These are phyloP conservation scores for Dispira parvispora DNA, from an alignment of 192 early-diverging fungal genomes.

Conservation along the genomic window DNA sequence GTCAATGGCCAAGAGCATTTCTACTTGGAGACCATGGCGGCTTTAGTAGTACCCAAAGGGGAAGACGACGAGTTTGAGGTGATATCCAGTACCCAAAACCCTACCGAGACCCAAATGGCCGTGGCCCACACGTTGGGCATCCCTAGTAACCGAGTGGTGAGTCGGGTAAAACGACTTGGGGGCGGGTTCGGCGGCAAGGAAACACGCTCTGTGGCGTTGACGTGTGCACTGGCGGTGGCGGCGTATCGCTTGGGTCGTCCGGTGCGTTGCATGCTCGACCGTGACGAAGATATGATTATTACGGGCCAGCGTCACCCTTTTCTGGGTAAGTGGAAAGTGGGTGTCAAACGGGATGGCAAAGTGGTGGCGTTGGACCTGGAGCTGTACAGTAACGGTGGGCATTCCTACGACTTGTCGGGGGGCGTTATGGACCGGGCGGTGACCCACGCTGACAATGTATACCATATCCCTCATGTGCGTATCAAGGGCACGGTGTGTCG, in stretches of 20 bases:
- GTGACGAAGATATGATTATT: slow-evolving; percentile 71
- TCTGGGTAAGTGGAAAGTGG: slow-evolving; percentile 59
- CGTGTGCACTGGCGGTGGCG: slow-evolving; percentile 47
- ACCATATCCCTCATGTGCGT: slow-evolving; percentile 51
- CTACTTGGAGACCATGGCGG: slow-evolving; percentile 66
- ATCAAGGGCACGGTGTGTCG: slow-evolving; percentile 53
- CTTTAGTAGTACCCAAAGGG: slow-evolving; percentile 45
- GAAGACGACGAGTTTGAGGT: slow-evolving; percentile 71
- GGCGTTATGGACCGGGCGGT: slow-evolving; percentile 59
- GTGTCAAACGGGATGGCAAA: slow-evolving; percentile 46
- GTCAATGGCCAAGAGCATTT: slow-evolving; percentile 66
- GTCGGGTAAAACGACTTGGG: slow-evolving; percentile 69
- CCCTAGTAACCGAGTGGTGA: slow-evolving; percentile 45
- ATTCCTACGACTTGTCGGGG: slow-evolving; percentile 43
- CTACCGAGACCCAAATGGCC: slow-evolving; percentile 50
- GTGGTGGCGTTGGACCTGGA: slow-evolving; percentile 41
- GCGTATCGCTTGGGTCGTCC: slow-evolving; percentile 44
- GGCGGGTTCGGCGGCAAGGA: slow-evolving; percentile 80
- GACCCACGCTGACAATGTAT: slow-evolving; percentile 63
- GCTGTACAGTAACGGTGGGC: slow-evolving; percentile 44
- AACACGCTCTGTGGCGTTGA: slow-evolving; percentile 43
- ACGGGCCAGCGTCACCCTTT: slow-evolving; percentile 67
- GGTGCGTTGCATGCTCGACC: slow-evolving; percentile 60
- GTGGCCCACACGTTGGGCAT: slow-evolving; percentile 59
- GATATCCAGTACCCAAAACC: slow-evolving; percentile 64